Conservation (phyloP, 345 rosid species). For the Bruguiera gymnorhiza region DNA sequence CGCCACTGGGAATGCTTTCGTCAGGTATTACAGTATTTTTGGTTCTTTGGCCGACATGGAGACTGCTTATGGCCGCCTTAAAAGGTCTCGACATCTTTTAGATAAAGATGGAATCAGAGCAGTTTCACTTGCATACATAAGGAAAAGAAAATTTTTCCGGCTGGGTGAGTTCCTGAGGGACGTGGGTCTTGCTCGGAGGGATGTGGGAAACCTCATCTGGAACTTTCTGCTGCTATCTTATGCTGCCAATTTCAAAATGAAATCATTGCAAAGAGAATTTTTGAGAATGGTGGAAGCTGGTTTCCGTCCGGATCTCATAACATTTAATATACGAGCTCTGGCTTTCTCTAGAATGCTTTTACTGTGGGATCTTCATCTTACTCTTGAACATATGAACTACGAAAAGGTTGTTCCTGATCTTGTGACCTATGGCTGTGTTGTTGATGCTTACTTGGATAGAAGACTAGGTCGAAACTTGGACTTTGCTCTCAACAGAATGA, state of each 20-base stretch:
- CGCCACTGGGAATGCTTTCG: slow-evolving; percentile 45
- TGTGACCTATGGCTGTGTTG: slow-evolving; percentile 73
- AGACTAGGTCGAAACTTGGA: slow-evolving; percentile 63
- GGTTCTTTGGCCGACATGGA: slow-evolving; percentile 66
- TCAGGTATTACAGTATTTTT: slow-evolving; percentile 46
- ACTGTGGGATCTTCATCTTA: slow-evolving; percentile 90
- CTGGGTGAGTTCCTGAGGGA: slow-evolving; percentile 58
- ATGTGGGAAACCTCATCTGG: slow-evolving; percentile 69
- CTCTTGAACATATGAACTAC: slow-evolving; percentile 74
- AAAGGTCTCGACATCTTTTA: slow-evolving; percentile 48
- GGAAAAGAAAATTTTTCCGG: slow-evolving; percentile 42
- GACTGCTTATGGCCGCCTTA: slow-evolving; percentile 51
- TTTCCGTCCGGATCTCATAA: slow-evolving; percentile 66
- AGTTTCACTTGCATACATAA: slow-evolving; percentile 50
- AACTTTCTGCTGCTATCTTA: slow-evolving; percentile 68
- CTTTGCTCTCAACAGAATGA: slow-evolving; percentile 53
- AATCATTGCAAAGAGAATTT: slow-evolving; percentile 78
- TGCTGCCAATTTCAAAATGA: slow-evolving; percentile 87
- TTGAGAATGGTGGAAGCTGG: slow-evolving; percentile 55
- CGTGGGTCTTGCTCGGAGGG: slow-evolving; percentile 61
- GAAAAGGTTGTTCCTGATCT: slow-evolving; percentile 61
- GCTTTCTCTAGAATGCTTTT: slow-evolving; percentile 79
- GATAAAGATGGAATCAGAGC: slow-evolving; percentile 55
- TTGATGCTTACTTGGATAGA: slow-evolving; percentile 81
- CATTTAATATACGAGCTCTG: slow-evolving; percentile 68